Base-by-base conservation (phyloP, 2,329 filamentous ascomycete species). In the Botrytis sinoallii region DNA sequence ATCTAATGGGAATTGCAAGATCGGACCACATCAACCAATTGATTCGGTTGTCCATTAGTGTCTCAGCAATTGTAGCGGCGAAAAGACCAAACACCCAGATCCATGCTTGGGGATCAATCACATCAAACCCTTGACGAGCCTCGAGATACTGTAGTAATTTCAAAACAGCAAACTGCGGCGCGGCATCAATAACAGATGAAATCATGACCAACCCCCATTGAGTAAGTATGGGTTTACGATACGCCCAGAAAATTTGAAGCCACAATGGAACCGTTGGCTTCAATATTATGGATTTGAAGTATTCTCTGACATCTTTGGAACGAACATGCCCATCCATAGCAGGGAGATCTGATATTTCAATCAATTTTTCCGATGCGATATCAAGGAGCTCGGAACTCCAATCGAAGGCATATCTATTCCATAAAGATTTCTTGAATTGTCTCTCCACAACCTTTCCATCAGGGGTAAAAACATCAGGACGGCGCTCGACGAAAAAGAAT, bases 401-500 rank as follows among this genome's bases (percentile, higher is more conserved):
- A 71, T 84, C 83, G 83, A 89, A 94, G 8, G 88, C 92, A 79
- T 89, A 88, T 72, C 88, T 87, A 70, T 83, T 86, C 73, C 90
- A 85, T 4, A 89, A 86, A 5, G 89, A 89, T 4, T 84, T 85
- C 0, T 90, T 90, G 77, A 85, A 86, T 81, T 91, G 86, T n/a
- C 84, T 83, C 77, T 95, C 92, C 42, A 95, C 90, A 10, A 85
- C 78, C 71, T 85, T 83, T 29, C 77, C 78, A 60, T 85, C 88
- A 40, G 90, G 80, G 76, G 77, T 87, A 78, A 85, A 92, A 38
- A 94, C 88, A 73, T 90, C 85, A 3, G 92, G 92, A 25, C 92
- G 86, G 64, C 92, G 86, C 10, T 90, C 90, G 29, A 93, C 83
- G 1, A 64, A 76, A 29, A 74, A 74, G 55, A 77, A 73, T 42